Evolutionary conservation across 306 rosid species (phyloP).

Genomic region (Canavalia gladiata): DNA sequence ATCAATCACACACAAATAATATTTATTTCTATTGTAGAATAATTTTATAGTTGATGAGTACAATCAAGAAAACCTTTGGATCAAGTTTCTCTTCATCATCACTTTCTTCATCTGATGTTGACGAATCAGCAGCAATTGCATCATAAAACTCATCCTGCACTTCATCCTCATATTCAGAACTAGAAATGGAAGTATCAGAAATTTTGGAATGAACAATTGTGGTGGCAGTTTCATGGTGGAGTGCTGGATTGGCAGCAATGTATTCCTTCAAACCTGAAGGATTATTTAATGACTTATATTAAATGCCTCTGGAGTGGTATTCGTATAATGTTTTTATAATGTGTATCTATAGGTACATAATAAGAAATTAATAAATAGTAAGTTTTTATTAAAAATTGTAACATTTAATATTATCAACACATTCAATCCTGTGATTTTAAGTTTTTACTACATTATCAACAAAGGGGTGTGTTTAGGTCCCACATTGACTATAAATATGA

Average conservation of each 20-base stretch:
- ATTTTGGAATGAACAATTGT: constrained; percentile 67
- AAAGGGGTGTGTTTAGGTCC: too few relatives aligned
- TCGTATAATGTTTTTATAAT: not conserved
- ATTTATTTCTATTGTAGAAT: constrained; percentile 16
- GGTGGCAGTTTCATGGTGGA: constrained; percentile 65
- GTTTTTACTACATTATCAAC: too few relatives aligned
- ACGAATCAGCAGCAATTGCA: constrained; percentile 84
- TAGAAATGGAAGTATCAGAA: constrained; percentile 67
- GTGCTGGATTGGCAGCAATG: constrained; percentile 84
- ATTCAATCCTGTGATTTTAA: too few relatives aligned
- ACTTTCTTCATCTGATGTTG: constrained; percentile 61
- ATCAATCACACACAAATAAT: constrained; percentile 27
- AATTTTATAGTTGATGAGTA: constrained; percentile 38
- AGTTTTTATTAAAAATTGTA: too few relatives aligned
- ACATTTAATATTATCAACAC: too few relatives aligned
- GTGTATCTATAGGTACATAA: too few relatives aligned
- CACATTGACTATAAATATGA: too few relatives aligned
- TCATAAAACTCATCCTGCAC: constrained; percentile 92
- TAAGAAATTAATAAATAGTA: too few relatives aligned
- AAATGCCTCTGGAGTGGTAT: constrained; percentile 39
- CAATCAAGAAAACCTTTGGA: constrained; percentile 59
- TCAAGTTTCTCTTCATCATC: constrained; percentile 45
- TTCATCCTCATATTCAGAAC: constrained; percentile 71
- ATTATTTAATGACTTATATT: constrained; percentile 43
- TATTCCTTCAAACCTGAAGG: constrained; percentile 90